phyloP scores from a whole-genome alignment of 1,284 basidiomycete species.

The Caloboletus firmus region DNA sequence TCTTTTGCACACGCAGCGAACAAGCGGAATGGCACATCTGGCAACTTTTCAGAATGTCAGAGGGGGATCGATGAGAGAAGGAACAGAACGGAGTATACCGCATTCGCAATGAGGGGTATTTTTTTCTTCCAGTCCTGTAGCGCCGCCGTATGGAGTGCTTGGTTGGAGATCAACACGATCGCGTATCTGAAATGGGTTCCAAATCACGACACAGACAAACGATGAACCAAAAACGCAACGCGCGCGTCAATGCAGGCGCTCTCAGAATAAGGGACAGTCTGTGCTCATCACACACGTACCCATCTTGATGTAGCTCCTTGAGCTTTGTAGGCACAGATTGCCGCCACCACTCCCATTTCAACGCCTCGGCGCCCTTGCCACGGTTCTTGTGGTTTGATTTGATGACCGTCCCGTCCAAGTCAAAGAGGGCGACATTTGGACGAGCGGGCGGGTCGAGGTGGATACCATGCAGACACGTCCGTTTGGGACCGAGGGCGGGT shows the following conservation, averaged over 20 bases:
- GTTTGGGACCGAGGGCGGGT: conserved; percentile 50
- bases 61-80: background rate
- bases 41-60: conserved; percentile 36
- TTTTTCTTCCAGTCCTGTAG: conserved; percentile 75
- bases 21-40: conserved; percentile 74
- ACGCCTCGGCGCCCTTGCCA: conserved; percentile 39
- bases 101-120: conserved; percentile 63
- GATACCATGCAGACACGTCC: conserved; percentile 63
- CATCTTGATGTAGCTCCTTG: conserved; percentile 56
- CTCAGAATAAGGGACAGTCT: background rate
- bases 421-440: conserved; percentile 74
- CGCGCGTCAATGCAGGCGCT: background rate
- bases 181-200: conserved; percentile 52
- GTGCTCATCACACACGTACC: conserved; percentile 41
- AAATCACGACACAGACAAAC: too few relatives aligned
- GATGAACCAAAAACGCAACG: too few relatives aligned
- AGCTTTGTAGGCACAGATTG: conserved; percentile 64
- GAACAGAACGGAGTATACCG: conserved; percentile 48
- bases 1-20: conserved; percentile 80
- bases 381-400: conserved; percentile 52
- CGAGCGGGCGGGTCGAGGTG: conserved; percentile 51
- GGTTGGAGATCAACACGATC: conserved; percentile 81
- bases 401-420: conserved; percentile 88
- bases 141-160: conserved; percentile 53
- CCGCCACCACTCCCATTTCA: conserved; percentile 80